These are phyloP conservation scores for Hymenoscyphus fructigenus DNA, from an alignment of 2,329 filamentous ascomycete species.

Conservation along the genomic window DNA sequence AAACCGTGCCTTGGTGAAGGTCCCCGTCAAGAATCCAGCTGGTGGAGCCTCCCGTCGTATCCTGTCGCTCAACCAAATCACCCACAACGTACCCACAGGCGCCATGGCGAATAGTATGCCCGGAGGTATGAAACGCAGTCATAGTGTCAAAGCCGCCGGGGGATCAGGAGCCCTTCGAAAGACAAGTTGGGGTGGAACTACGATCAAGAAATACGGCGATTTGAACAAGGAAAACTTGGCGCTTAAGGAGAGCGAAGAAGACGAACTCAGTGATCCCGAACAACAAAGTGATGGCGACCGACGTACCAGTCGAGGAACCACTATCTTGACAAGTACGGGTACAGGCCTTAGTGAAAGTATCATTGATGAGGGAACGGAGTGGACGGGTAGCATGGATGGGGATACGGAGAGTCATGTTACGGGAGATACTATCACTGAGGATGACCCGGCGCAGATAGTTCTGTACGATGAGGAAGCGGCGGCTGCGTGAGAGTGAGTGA, in stretches of 20 bases:
- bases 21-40: constrained; percentile 44
- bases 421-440: neutral
- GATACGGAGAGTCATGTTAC: constrained; percentile 16
- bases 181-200: constrained; percentile 63
- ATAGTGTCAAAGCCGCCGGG: constrained; percentile 68
- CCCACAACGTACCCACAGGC: constrained; percentile 62
- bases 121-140: constrained; percentile 68
- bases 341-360: constrained; percentile 30
- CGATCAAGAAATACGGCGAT: constrained; percentile 45
- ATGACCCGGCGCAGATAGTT: constrained; percentile 21
- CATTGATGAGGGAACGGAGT: constrained; percentile 34
- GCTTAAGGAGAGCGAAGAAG: constrained; percentile 62
- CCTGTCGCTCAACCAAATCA: constrained; percentile 87
- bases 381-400: constrained; percentile 32
- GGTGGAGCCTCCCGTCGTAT: constrained; percentile 71
- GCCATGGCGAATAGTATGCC: constrained; percentile 65
- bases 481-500: neutral
- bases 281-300: constrained; percentile 32
- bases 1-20: constrained; percentile 31
- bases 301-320: constrained; percentile 35
- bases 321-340: constrained; percentile 29
- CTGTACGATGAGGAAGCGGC: constrained; percentile 28
- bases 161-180: constrained; percentile 57
- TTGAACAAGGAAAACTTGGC: constrained; percentile 63
- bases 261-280: constrained; percentile 26